Base-by-base conservation (phyloP, 495 filamentous ascomycete genomes). In the Jackrogersella multiformis region DNA sequence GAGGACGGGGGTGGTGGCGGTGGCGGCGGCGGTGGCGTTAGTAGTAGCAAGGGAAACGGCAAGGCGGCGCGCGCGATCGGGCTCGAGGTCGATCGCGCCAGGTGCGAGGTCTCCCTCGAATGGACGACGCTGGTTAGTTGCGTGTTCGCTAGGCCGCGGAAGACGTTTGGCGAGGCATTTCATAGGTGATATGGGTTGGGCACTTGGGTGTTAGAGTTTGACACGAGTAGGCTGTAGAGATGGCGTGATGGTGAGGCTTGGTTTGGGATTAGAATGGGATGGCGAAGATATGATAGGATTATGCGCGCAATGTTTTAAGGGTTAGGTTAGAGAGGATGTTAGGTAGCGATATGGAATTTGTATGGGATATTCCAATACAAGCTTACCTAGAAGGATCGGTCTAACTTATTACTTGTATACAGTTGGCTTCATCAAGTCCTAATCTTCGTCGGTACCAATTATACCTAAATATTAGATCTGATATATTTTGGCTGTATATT, bases 101-200 rank as follows among this genome's bases (percentile, higher is more conserved):
- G 5, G 30, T 67, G 64, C 51, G 64, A 67, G 30, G 44, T 67
- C 13, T 61, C 56, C 3, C 56, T 67, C 15, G 51, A 67, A 16
- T 67, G 64, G 64, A 45, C 28, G 18, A 56, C 24, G 35, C 21
- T 67, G 16, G 51, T 67, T 7, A 67, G 57, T 34, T 61, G 41
- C 16, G 35, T 67, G 18, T 67, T 67, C n/a, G 49, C 64, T 5
- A 49, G 26, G 20, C 52, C 57, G 20, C 44, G 23, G 18, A 61
- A 52, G 42, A 61, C 42, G 2, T 57, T 67, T 28, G 57, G 51
- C 6, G 38, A 57, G 7, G 30, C 30, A 4, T 38, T 24, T 2
- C 45, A 30, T 10, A 9, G 26, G 26, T 26, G 24, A n/a, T 30
- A 2, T 13, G 18, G 6, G 2, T 15, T n/a, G 12, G 42, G 21